Evolutionary conservation across 345 rosid genomes (phyloP), one percentile per base, ranked within the genome.

Genomic region (Brassica juncea): DNA sequence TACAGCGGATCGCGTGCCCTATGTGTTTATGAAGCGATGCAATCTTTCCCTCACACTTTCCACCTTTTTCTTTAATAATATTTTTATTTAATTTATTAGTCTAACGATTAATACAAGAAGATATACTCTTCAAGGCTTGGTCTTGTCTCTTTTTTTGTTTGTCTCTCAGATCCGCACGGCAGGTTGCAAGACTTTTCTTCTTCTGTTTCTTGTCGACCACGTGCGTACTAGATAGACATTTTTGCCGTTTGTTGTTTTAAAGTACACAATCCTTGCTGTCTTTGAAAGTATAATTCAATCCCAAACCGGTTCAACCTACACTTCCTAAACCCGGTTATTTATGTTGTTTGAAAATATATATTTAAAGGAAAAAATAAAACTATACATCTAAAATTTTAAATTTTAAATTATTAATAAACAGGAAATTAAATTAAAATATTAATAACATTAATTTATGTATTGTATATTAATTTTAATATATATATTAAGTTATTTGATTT

Each of bases 1-100:
- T 70, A 81, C 77, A 75, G 80, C 80, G 77, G 66, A 75, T 81
- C 83, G 64, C 64, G 76, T 80, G 83, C 65, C 64, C 2, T 37
- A 75, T 80, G 76, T 75, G 64, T 75, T 75, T 80, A 80, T 70
- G 69, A 75, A 68, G 44, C 42, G 79, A 74, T 70, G 54, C 73
- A 58, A 31, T 30, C 69, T 42, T 47, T 58, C 59, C 54, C 15
- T 65, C 16, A 25, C 66, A 61, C 59, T 32, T 31, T 59, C 64
- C 6, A 4, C 61, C 37, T 49, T 61, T 23, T 16, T 5, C 78
- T 47, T 27, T 7, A 3, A 44, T 10, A 42, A n/a, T 4, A 35
- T 7, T 52, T 52, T n/a, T 2, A 5, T 52, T 52, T 52, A 52
- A 52, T 12, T 42, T 47, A 11, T 47, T 12, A 47, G 15, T 47